Evolutionary conservation across 2,329 filamentous ascomycete species (phyloP), one percentile per base, ranked within the genome.

Genomic region (Fusarium drepaniforme): DNA sequence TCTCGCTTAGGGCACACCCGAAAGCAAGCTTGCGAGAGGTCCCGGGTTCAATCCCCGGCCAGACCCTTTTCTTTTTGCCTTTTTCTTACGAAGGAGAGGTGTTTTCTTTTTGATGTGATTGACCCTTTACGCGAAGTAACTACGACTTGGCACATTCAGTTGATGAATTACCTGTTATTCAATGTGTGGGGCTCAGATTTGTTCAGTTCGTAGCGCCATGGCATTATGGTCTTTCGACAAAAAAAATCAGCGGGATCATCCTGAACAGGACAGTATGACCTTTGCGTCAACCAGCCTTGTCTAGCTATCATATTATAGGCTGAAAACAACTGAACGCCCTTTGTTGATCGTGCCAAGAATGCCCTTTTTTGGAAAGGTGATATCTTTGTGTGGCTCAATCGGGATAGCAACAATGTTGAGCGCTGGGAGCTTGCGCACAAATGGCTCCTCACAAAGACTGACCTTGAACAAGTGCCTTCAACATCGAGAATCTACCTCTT

Each of bases 41-140:
- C 84, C 83, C 83, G 84, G 83, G 84, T 85, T 85, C 84, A 83
- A 85, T 85, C 83, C 84, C 82, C 84, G 84, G 84, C 82, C 83
- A 84, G 83, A 83, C 83, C 83, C 83, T 77, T 72, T 37, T 40
- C 73, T 80, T 80, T 81, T 80, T 81, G 42, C 21, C 21, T 2
- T 3, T 3, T 46, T 4, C 23, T 16, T 8, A 23, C 7, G 13
- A 15, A 8, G 21, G 13, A 16, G 12, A 23, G 1, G 4, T 46
- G 4, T 16, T 15, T 46, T 15, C 21, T 46, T 46, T 46, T 46
- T 46, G 21, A 15, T 15, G 7, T 23, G 21, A 4, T 15, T 5
- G 1, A 23, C 21, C 2, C 21, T 46, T 44, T 46, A 3, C 12
- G 21, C 12, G 6, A 23, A 5, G 12, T 7, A 4, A 23, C 12